Evolutionary conservation across 2,329 filamentous ascomycete species (phyloP).

Genomic region (Calonectria ilicicola): DNA sequence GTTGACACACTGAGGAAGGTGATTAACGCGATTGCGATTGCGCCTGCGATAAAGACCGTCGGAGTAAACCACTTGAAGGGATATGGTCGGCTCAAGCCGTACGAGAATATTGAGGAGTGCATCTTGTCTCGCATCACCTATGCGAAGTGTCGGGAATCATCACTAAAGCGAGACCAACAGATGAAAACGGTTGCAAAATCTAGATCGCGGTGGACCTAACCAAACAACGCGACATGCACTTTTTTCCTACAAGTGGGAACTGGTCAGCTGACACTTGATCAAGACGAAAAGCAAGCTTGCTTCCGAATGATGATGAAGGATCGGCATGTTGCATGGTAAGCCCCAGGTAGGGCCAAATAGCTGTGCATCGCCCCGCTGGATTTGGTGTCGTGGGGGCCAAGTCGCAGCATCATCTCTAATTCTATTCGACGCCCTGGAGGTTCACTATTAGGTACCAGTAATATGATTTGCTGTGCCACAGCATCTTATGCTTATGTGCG

Average conservation of each 20-base stretch:
- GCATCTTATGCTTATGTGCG: too few relatives aligned
- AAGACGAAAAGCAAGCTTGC: background rate
- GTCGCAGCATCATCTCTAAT: slow-evolving; percentile 10
- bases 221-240: background rate
- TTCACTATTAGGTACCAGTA: too few relatives aligned
- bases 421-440: too few relatives aligned
- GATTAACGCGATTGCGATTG: background rate
- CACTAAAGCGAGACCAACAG: too few relatives aligned
- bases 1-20: background rate
- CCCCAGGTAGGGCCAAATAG: background rate
- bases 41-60: background rate
- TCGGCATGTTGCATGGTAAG: background rate
- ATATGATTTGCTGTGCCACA: too few relatives aligned
- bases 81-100: background rate
- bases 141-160: too few relatives aligned
- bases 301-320: background rate
- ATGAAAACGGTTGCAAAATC: background rate
- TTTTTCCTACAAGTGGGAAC: background rate
- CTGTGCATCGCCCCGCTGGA: background rate
- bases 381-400: slow-evolving; percentile 33
- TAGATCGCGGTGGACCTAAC: background rate
- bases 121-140: background rate
- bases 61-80: background rate
- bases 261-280: background rate
- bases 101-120: background rate